phyloP scores from a whole-genome alignment of 2,329 filamentous ascomycete species.

The Fusarium sp. region DNA sequence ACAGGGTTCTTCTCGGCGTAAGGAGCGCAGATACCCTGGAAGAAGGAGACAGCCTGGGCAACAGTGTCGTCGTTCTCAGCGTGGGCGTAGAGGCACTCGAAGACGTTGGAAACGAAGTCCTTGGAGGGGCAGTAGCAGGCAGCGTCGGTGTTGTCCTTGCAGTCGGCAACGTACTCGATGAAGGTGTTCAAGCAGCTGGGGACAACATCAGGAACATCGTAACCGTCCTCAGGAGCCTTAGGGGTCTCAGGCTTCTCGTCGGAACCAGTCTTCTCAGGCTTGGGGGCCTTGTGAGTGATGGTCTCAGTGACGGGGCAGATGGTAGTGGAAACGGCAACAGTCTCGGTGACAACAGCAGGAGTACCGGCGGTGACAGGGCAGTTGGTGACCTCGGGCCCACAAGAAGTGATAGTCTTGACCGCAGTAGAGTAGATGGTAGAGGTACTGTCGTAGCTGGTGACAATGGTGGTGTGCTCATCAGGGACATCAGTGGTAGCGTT shows the following conservation, averaged over 20 bases:
- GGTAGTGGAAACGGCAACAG: conserved; percentile 36
- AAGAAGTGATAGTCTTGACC: conserved; percentile 33
- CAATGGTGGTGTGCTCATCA: conserved; percentile 23
- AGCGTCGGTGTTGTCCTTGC: conserved; percentile 83
- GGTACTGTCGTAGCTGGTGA: conserved; percentile 26
- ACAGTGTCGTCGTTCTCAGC: conserved; percentile 73
- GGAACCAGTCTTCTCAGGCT: conserved; percentile 34
- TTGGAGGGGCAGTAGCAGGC: conserved; percentile 87
- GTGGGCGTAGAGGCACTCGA: conserved; percentile 82
- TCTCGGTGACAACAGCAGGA: conserved; percentile 38
- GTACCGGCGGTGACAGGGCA: conserved; percentile 55
- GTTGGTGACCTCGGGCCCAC: conserved; percentile 52
- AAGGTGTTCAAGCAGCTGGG: conserved; percentile 94
- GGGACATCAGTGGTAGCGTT: conserved; percentile 42
- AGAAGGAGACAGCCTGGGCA: conserved; percentile 78
- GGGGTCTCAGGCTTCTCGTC: conserved; percentile 44
- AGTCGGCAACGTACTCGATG: conserved; percentile 73
- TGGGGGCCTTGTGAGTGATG: conserved; percentile 28
- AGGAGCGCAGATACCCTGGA: conserved; percentile 89
- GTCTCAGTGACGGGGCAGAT: conserved; percentile 41
- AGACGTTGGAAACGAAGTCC: conserved; percentile 81
- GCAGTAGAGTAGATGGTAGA: conserved; percentile 23
- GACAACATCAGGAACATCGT: conserved; percentile 69
- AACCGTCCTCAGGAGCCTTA: conserved; percentile 44
- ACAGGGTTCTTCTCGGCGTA: conserved; percentile 82